These are phyloP conservation scores for Musa itinerans DNA, from an alignment of 176 grass and related monocot species.

Conservation along the genomic window DNA sequence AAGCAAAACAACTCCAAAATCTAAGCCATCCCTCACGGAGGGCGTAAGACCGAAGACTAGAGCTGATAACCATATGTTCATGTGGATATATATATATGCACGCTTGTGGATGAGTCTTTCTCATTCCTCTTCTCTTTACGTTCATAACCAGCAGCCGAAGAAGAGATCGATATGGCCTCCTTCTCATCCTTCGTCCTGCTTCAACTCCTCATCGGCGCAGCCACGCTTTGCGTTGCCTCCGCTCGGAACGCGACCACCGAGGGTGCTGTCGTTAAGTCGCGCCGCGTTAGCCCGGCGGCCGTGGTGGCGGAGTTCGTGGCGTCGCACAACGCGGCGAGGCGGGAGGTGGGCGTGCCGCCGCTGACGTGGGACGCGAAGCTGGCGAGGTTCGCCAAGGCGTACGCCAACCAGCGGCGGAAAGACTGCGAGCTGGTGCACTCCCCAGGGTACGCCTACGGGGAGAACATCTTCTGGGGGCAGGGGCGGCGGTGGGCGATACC, in stretches of 20 bases:
- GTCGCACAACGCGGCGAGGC: constrained; percentile 37
- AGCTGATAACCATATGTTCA: neutral
- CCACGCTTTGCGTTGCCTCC: neutral
- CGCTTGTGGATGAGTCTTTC: neutral
- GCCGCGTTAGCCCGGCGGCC: neutral
- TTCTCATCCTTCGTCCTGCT: neutral
- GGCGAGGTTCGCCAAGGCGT: constrained; percentile 24
- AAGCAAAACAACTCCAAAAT: neutral
- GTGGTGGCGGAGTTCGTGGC: constrained; percentile 14
- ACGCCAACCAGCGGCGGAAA: constrained; percentile 23
- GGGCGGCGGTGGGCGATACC: constrained; percentile 26
- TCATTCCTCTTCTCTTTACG: neutral
- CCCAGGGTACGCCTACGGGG: constrained; percentile 48
- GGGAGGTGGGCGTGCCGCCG: constrained; percentile 30
- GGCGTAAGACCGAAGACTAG: neutral
- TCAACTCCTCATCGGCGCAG: neutral
- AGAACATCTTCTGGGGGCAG: constrained; percentile 42
- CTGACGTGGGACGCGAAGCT: constrained; percentile 31
- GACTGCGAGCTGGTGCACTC: constrained; percentile 46
- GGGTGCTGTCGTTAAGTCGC: neutral
- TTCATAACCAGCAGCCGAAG: neutral
- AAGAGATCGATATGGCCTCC: neutral
- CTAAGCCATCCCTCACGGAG: neutral
- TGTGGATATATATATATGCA: neutral
- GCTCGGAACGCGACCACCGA: neutral